Evolutionary conservation across 805 yeast species (phyloP), one percentile per base, ranked within the genome.

Genomic region (Teunomyces panamensis): DNA sequence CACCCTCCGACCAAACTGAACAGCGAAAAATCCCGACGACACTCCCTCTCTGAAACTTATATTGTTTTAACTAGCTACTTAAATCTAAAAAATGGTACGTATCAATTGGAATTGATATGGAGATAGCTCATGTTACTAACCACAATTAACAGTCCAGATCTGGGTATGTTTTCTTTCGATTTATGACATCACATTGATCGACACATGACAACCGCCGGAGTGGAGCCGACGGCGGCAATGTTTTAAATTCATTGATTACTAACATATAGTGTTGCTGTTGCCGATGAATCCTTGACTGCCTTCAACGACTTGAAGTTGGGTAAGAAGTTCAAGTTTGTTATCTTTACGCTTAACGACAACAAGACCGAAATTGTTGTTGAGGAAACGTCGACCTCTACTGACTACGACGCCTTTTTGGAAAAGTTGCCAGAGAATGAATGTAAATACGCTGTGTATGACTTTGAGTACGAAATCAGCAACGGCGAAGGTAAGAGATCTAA

Each of bases 281-380:
- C 77, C 45, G 94, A 92, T 71, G 97, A 90, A 68, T 89, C 97
- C 56, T 80, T 92, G 68, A 77, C 82, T 58, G 96, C 97, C 49
- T 94, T 91, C 85, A 89, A 92, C 69, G 97, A 91, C 66, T 83
- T 94, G 73, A 94, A 94, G 79, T 81, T 92, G 67, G 96, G 97
- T 59, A 89, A 88, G 76, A 87, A 87, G 75, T 76, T 72, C 77
- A 92, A 87, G 78, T 94, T 79, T 68, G 77, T 94, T 62, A 80
- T 94, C 60, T 94, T 78, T 72, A 79, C 82, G 54, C 78, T 94
- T 70, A 90, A 87, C 72, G 90, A 85, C 57, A 75, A 79, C 64
- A 90, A 89, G 77, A 90, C 98, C 54, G 85, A 89, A 76, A 94
- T 94, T 68, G 79, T 90, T 48, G 97, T 94, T 52, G 91, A 84